phyloP scores from a whole-genome alignment of 2,329 filamentous ascomycete genomes.

The Aspergillus awamori region DNA sequence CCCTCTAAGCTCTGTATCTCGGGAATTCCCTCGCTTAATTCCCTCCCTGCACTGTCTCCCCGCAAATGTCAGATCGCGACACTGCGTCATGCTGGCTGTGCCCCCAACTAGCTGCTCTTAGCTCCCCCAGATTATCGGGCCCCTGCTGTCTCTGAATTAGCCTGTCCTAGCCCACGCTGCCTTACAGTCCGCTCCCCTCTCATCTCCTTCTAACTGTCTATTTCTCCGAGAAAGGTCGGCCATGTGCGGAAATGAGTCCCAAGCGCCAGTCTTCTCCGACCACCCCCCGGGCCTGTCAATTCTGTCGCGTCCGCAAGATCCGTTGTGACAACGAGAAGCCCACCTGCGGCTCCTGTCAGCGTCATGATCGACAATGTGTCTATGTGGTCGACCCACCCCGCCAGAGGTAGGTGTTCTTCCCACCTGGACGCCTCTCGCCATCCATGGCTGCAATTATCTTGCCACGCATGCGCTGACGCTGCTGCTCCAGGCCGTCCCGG shows the following conservation, averaged over 20 bases:
- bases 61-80: background rate
- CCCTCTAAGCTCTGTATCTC: no score
- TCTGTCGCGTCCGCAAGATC: constrained; percentile 14
- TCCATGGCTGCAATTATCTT: background rate
- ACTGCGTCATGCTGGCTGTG: background rate
- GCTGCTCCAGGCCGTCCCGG: background rate
- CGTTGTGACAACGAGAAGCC: constrained; percentile 11
- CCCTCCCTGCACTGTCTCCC: background rate
- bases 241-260: constrained; percentile 2
- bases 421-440: background rate
- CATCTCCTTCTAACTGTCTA: background rate
- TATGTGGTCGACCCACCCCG: constrained; percentile 8
- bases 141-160: background rate
- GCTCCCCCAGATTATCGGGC: background rate
- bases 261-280: background rate
- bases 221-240: background rate
- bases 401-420: background rate
- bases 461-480: background rate
- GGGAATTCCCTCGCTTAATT: background rate
- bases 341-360: constrained; percentile 3
- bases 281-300: constrained; percentile 9
- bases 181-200: background rate
- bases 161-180: background rate
- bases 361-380: constrained; percentile 5
- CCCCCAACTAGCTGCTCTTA: background rate